A percentile compares a stretch with the other conserved stretches of the same genome.
Conservation (phyloP, 2,329 filamentous ascomycete genomes). For the Stagonosporopsis rhizophila region DNA sequence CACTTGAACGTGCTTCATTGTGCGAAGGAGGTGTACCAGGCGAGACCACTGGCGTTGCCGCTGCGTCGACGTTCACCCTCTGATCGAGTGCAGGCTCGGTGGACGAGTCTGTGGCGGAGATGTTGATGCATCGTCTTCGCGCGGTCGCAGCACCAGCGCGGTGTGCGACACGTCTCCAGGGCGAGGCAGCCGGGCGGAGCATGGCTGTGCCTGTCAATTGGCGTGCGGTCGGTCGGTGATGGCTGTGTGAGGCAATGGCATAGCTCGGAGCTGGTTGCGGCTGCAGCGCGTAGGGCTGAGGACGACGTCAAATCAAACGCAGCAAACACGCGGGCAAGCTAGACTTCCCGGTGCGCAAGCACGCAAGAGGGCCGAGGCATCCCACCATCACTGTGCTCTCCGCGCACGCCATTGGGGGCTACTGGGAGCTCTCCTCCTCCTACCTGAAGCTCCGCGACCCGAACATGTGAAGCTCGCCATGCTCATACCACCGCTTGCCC, state of each 20-base stretch:
- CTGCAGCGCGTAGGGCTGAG: slow-evolving; percentile 17
- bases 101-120: slow-evolving; percentile 54
- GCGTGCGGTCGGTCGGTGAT: slow-evolving; percentile 20
- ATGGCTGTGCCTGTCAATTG: slow-evolving; percentile 41
- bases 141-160: slow-evolving; percentile 28
- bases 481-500: slow-evolving; percentile 47
- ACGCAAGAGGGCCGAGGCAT: slow-evolving; percentile 12
- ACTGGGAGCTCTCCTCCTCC: neutral
- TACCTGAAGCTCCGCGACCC: slow-evolving; percentile 7
- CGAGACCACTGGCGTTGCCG: slow-evolving; percentile 31
- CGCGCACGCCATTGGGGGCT: slow-evolving; percentile 15
- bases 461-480: slow-evolving; percentile 41
- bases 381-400: slow-evolving; percentile 21
- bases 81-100: slow-evolving; percentile 51
- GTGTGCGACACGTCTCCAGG: slow-evolving; percentile 32
- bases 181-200: slow-evolving; percentile 41
- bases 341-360: slow-evolving; percentile 13
- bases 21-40: slow-evolving; percentile 32
- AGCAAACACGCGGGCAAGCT: slow-evolving; percentile 23
- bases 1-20: neutral
- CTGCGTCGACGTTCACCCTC: slow-evolving; percentile 29
- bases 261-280: slow-evolving; percentile 19
- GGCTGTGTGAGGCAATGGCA: slow-evolving; percentile 4
- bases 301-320: slow-evolving; percentile 10
- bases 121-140: slow-evolving; percentile 52